phyloP scores from a whole-genome alignment of 2,329 filamentous ascomycete species.

The Scorias spongiosa region DNA sequence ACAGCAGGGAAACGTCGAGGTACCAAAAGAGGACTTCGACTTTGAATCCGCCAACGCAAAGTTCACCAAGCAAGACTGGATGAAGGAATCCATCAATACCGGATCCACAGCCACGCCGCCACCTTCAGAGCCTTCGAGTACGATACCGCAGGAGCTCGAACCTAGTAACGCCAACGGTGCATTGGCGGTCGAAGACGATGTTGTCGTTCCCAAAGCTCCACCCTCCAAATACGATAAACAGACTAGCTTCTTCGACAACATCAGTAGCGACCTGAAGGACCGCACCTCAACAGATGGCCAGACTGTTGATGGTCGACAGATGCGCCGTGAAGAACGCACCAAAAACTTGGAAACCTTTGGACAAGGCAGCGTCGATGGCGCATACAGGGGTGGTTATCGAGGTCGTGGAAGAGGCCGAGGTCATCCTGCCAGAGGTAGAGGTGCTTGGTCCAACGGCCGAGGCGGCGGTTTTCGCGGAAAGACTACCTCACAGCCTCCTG shows the following conservation, averaged over 20 bases:
- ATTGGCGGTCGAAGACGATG: slow-evolving; percentile 20
- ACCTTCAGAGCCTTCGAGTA: slow-evolving; percentile 9
- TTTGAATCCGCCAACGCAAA: slow-evolving; percentile 77
- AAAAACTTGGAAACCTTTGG: slow-evolving; percentile 98
- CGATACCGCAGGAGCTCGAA: slow-evolving; percentile 5
- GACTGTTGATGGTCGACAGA: slow-evolving; percentile 64
- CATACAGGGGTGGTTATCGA: slow-evolving; percentile 60
- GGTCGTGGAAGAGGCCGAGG: slow-evolving; percentile 65
- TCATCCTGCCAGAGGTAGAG: slow-evolving; percentile 22
- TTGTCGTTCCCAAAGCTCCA: slow-evolving; percentile 28
- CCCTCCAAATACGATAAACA: slow-evolving; percentile 65
- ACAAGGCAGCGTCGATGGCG: slow-evolving; percentile 76
- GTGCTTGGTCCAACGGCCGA: slow-evolving; percentile 29
- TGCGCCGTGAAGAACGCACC: slow-evolving; percentile 82
- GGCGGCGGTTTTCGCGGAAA: slow-evolving; percentile 9
- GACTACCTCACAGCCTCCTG: background rate
- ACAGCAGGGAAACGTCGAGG: slow-evolving; percentile 49
- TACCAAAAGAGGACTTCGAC: slow-evolving; percentile 83
- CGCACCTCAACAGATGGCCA: slow-evolving; percentile 51
- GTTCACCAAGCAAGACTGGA: slow-evolving; percentile 75
- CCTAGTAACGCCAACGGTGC: slow-evolving; percentile 11
- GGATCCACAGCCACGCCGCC: slow-evolving; percentile 49
- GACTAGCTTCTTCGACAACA: slow-evolving; percentile 93
- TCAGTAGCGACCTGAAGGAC: slow-evolving; percentile 85
- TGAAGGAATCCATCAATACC: slow-evolving; percentile 72